Evolutionary conservation across 1,284 basidiomycete genomes (phyloP).

Genomic region (Ceratobasidium sp.): DNA sequence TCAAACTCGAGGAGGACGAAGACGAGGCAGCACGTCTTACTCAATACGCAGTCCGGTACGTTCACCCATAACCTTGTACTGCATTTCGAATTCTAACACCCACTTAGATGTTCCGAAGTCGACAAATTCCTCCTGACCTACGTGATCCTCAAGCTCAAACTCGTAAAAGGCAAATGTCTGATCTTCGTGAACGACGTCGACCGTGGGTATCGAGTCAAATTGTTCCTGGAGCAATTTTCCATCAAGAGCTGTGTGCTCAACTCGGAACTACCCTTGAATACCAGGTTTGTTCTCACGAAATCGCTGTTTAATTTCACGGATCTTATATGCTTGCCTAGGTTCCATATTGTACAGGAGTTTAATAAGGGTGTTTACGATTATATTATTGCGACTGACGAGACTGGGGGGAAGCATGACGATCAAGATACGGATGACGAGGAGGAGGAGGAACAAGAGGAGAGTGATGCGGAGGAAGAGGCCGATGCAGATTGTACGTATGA

Average conservation of each 20-base stretch:
- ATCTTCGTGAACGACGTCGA: conserved; percentile 98
- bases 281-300: conserved; percentile 65
- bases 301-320: conserved; percentile 36
- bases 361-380: conserved; percentile 99
- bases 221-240: conserved; percentile 98
- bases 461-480: conserved; percentile 58
- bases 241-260: conserved; percentile 97
- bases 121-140: conserved; percentile 97
- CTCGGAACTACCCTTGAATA: conserved; percentile 95
- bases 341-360: conserved; percentile 98
- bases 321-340: conserved; percentile 64
- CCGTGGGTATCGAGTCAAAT: conserved; percentile 92
- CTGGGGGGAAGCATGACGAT: conserved; percentile 66
- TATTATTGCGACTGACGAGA: conserved; percentile 98
- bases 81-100: conserved; percentile 36
- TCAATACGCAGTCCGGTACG: conserved; percentile 85
- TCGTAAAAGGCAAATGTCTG: conserved; percentile 96
- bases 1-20: conserved; percentile 87
- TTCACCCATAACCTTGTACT: not conserved
- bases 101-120: conserved; percentile 83
- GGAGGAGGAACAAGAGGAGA: conserved; percentile 57
- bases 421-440: conserved; percentile 65
- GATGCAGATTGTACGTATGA: conserved; percentile 53
- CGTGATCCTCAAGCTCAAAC: conserved; percentile 93
- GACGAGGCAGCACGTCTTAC: conserved; percentile 85